Evolutionary conservation across 2,329 filamentous ascomycete genomes (phyloP).

Genomic region (Aspergillus oerlinghausenensis): DNA sequence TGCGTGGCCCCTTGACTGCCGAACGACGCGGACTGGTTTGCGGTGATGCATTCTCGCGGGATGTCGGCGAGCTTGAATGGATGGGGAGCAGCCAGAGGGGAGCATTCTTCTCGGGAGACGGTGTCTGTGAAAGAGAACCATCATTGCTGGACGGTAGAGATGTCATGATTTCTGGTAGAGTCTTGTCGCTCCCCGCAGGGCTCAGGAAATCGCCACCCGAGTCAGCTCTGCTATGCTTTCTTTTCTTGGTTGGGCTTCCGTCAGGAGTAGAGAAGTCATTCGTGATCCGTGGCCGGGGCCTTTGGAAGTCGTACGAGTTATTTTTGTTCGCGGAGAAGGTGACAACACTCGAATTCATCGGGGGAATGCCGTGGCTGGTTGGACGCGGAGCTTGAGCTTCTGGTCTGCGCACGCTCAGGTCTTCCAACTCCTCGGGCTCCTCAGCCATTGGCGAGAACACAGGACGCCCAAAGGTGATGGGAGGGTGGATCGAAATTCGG

Average conservation of each 20-base stretch:
- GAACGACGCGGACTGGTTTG: constrained; percentile 30
- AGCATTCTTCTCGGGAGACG: constrained; percentile 26
- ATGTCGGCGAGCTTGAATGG: constrained; percentile 18
- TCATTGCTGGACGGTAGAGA: constrained; percentile 16
- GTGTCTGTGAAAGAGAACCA: constrained; percentile 21
- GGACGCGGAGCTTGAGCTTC: constrained; percentile 20
- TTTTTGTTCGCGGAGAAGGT: constrained; percentile 12
- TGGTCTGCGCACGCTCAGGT: constrained; percentile 21
- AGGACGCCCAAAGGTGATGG: constrained; percentile 30
- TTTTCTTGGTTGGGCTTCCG: constrained; percentile 23
- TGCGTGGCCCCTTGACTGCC: constrained; percentile 31
- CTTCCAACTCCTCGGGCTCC: constrained; percentile 32
- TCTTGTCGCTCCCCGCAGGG: constrained; percentile 15
- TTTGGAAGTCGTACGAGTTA: constrained; percentile 10
- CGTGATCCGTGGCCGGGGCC: constrained; percentile 6
- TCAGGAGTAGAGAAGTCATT: constrained; percentile 11
- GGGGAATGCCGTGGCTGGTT: constrained; percentile 12
- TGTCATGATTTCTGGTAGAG: constrained; percentile 24
- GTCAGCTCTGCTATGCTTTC: constrained; percentile 14
- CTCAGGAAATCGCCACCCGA: constrained; percentile 9
- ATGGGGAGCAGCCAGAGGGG: constrained; percentile 24
- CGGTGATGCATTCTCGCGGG: constrained; percentile 19
- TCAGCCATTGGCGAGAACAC: constrained; percentile 32
- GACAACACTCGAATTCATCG: constrained; percentile 14
- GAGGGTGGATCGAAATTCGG: constrained; percentile 37